These are phyloP conservation scores for Kwoniella sp. DNA, from an alignment of 768 basidiomycete species.

Conservation along the genomic window DNA sequence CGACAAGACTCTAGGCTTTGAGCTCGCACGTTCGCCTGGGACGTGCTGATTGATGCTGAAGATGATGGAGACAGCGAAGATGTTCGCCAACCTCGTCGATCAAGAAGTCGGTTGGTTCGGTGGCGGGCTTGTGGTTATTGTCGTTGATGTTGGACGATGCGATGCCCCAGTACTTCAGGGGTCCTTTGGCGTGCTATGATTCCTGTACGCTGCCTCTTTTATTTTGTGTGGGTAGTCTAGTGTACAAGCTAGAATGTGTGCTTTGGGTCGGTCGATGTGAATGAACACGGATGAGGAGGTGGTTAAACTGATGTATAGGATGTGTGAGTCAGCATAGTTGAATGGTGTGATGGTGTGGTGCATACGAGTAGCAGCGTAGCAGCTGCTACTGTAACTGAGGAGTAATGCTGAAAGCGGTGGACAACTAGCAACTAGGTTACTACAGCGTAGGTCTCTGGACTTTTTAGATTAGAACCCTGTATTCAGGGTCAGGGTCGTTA, in stretches of 20 bases:
- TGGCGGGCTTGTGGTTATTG: too few species aligned
- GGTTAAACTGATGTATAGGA: too few species aligned
- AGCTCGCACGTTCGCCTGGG: too few species aligned
- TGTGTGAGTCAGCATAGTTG: neutral
- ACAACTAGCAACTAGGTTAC: neutral
- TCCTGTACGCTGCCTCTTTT: neutral
- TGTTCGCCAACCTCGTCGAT: too few species aligned
- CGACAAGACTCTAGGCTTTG: too few species aligned
- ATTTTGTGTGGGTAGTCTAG: neutral
- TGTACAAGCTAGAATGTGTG: neutral
- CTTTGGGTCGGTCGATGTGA: too few species aligned
- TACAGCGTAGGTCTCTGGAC: slow-evolving; percentile 3
- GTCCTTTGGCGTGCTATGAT: neutral
- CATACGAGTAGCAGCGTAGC: too few species aligned
- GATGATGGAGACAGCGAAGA: neutral
- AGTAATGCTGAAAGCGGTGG: neutral
- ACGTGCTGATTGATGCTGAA: too few species aligned
- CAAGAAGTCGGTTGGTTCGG: too few species aligned
- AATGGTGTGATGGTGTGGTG: neutral
- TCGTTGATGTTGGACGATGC: neutral
- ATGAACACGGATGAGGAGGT: neutral
- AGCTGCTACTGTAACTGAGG: too few species aligned
- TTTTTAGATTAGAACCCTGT: slow-evolving; percentile 2
- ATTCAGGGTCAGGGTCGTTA: neutral
- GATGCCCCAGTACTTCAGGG: neutral